Evolutionary conservation across 805 yeast genomes (phyloP), one percentile per base, ranked within the genome.

Genomic region (Ogataea methanolica): DNA sequence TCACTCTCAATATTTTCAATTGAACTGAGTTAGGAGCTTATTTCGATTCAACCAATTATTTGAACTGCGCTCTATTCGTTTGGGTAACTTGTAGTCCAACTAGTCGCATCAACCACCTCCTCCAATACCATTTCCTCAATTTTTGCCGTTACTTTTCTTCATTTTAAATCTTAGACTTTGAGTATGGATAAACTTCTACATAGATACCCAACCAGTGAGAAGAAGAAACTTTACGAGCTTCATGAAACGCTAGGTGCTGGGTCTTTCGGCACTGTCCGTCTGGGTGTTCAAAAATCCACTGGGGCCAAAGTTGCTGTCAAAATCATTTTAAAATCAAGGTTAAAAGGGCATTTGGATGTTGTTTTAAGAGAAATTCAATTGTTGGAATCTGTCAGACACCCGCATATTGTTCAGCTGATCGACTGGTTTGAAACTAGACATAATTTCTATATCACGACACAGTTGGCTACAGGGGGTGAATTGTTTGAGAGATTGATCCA

Each of bases 401-500:
- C 90, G 1, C 86, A 92, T 66, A 90, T 92, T 57, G 96, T 92
- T n/a, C 80, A 83, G 36, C 84, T 92, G 62, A 75, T 83, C 44
- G 97, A 90, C 64, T 92, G 96, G 92, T 92, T 92, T 63, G 97
- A 92, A 70, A 80, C 89, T 29, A 85, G 80, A 65, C 96, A 90
- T 58, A 92, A 92, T 70, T 90, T 88, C 67, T 92, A 88, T 62
- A 85, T 92, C 49, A 97, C 89, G 17, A 92, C 97, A 2, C 96
- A 92, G 65, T 72, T 92, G 60, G 97, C 97, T 22, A 85, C 90
- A 2, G 99, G 99, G 31, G 99, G 99, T 43, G 99, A 92, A 66
- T 70, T 92, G 48, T 92, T 92, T 62, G 97, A 91, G 52, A 72
- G 97, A 45, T 89, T 92, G 52, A 76, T 90, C 37, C 72, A 80